These are phyloP conservation scores for Podaxis rugospora DNA, from an alignment of 768 basidiomycete species.

Conservation along the genomic window DNA sequence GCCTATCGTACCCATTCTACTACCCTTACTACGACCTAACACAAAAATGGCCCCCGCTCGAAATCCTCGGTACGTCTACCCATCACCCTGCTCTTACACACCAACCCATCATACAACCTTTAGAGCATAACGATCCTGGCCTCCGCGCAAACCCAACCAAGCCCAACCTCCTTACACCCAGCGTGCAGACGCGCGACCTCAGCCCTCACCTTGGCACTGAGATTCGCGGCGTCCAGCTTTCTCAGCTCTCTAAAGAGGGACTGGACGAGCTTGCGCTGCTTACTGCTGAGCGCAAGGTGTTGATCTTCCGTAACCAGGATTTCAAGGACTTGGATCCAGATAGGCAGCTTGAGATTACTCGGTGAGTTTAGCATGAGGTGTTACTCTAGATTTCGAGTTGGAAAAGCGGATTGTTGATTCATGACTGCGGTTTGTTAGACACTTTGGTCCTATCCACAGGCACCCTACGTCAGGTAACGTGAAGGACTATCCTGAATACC, in stretches of 20 bases:
- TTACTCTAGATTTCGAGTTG: no score
- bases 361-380: slow-evolving; percentile 19
- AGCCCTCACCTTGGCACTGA: slow-evolving; percentile 52
- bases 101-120: no score
- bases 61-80: slow-evolving; percentile 36
- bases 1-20: slow-evolving; percentile 46
- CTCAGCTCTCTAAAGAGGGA: slow-evolving; percentile 45
- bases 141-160: slow-evolving; percentile 45
- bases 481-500: slow-evolving; percentile 54
- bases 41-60: slow-evolving; percentile 47
- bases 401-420: not conserved
- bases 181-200: slow-evolving; percentile 27
- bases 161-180: slow-evolving; percentile 41
- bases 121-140: slow-evolving; percentile 41
- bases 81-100: no score
- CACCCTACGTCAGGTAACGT: slow-evolving; percentile 49
- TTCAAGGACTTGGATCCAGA: slow-evolving; percentile 53
- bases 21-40: slow-evolving; percentile 39
- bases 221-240: slow-evolving; percentile 46
- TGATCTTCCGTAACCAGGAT: slow-evolving; percentile 57
- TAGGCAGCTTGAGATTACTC: slow-evolving; percentile 46
- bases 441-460: slow-evolving; percentile 44
- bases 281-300: slow-evolving; percentile 48
- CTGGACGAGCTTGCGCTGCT: slow-evolving; percentile 50
- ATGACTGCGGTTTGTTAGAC: slow-evolving; percentile 18